Conservation (phyloP, 805 yeast species). For the Yarrowia bubula region DNA sequence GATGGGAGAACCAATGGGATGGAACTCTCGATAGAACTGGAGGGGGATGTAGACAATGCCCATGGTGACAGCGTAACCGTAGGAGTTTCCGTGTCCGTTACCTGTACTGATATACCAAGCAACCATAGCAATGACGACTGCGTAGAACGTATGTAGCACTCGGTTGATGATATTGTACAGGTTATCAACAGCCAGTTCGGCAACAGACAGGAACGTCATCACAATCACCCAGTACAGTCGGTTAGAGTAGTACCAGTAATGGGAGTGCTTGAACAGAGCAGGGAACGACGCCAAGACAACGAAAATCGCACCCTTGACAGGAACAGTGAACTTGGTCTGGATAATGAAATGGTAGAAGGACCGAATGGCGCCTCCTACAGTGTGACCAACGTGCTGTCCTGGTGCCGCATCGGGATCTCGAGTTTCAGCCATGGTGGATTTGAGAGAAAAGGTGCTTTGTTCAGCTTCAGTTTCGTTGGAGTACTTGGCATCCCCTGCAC, state of each 20-base stretch:
- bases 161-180: constrained; percentile 36
- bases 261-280: constrained; percentile 34
- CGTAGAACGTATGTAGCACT: constrained; percentile 36
- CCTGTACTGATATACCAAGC: constrained; percentile 42
- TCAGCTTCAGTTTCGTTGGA: constrained; percentile 6
- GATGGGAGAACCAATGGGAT: constrained; percentile 35
- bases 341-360: constrained; percentile 2
- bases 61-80: constrained; percentile 37
- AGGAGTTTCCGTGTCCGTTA: constrained; percentile 38
- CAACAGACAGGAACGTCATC: constrained; percentile 36
- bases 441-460: not conserved
- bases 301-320: constrained; percentile 34
- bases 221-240: constrained; percentile 39
- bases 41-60: constrained; percentile 28
- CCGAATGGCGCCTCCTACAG: not conserved
- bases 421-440: not conserved
- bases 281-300: constrained; percentile 34
- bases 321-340: constrained; percentile 31
- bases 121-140: constrained; percentile 38
- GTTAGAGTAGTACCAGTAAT: constrained; percentile 33
- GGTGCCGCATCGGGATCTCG: constrained; percentile 14
- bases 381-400: not conserved
- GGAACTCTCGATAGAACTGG: constrained; percentile 38
- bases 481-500: constrained; percentile 7
- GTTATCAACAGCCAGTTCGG: constrained; percentile 39